Percentiles rank a stretch among this genome's conserved stretches.
phyloP scores from a whole-genome alignment of 805 yeast species.

The Diddensiella transvaalensis region DNA sequence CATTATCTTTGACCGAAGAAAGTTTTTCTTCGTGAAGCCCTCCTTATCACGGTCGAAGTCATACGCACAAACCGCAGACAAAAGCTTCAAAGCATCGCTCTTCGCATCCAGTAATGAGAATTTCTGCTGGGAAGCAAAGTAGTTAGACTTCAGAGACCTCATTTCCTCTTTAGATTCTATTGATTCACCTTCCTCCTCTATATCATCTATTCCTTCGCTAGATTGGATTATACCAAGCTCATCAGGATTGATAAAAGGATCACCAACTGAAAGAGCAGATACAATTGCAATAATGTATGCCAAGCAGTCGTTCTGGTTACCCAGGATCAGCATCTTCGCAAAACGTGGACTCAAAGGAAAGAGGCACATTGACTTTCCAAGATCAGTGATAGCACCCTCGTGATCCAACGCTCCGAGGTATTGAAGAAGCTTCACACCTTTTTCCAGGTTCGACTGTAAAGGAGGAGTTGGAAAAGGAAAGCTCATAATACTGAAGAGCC shows the following conservation, averaged over 20 bases:
- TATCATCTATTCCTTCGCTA: slow-evolving; percentile 22
- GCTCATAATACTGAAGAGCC: slow-evolving; percentile 81
- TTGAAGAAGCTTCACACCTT: slow-evolving; percentile 64
- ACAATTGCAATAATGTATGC: slow-evolving; percentile 90
- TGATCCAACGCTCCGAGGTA: slow-evolving; percentile 72
- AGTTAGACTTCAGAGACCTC: slow-evolving; percentile 46
- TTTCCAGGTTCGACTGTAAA: slow-evolving; percentile 51
- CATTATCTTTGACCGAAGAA: slow-evolving; percentile 74
- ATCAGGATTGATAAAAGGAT: slow-evolving; percentile 73
- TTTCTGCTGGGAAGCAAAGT: slow-evolving; percentile 52
- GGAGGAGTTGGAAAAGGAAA: slow-evolving; percentile 98
- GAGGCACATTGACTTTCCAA: slow-evolving; percentile 81
- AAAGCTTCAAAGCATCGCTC: slow-evolving; percentile 69
- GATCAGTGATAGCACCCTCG: slow-evolving; percentile 52
- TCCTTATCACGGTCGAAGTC: slow-evolving; percentile 55
- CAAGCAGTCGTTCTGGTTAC: slow-evolving; percentile 80
- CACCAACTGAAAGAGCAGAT: slow-evolving; percentile 89
- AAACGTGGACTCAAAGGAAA: slow-evolving; percentile 94
- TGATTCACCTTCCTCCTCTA: slow-evolving; percentile 29
- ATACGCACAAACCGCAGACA: slow-evolving; percentile 83
- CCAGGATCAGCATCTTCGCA: slow-evolving; percentile 82
- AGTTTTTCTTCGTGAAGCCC: slow-evolving; percentile 55
- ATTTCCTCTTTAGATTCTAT: slow-evolving; percentile 38
- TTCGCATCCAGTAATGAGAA: slow-evolving; percentile 66
- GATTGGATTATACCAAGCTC: slow-evolving; percentile 57